A percentile compares a stretch with the other conserved stretches of the same genome.
These are phyloP conservation scores for Cotoneaster glaucophyllus DNA, from an alignment of 306 rosid species.

Conservation along the genomic window DNA sequence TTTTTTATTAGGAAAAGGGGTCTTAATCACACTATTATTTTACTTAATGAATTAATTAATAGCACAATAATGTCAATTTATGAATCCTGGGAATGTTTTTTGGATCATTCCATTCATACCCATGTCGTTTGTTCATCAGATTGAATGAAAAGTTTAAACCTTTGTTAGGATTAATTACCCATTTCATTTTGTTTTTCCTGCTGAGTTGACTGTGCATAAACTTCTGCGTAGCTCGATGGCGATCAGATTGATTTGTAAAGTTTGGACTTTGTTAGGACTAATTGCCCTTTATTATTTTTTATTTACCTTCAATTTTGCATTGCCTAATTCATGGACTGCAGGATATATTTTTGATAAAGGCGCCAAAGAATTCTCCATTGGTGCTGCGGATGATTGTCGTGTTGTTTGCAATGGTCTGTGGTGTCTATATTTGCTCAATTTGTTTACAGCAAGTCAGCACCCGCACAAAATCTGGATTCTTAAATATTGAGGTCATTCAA, in stretches of 20 bases:
- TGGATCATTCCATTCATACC: neutral
- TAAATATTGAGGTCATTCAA: constrained; percentile 43
- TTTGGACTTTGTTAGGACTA: constrained; percentile 15
- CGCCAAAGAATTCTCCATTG: constrained; percentile 70
- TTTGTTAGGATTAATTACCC: constrained; percentile 11
- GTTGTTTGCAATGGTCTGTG: constrained; percentile 79
- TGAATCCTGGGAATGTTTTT: neutral
- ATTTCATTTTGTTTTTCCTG: neutral
- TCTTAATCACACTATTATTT: neutral
- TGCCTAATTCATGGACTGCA: constrained; percentile 27
- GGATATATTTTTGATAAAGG: constrained; percentile 57
- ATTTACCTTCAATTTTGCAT: constrained; percentile 7
- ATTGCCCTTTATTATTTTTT: neutral
- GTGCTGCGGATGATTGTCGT: constrained; percentile 68
- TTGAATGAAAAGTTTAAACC: neutral
- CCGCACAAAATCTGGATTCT: constrained; percentile 36
- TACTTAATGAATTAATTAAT: neutral
- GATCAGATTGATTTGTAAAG: constrained; percentile 12
- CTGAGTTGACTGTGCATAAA: neutral
- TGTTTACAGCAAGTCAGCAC: constrained; percentile 80
- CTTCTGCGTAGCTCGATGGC: constrained; percentile 4
- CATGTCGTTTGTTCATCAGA: neutral
- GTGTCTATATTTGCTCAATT: constrained; percentile 82
- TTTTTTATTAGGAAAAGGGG: neutral
- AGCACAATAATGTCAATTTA: constrained; percentile 6